Evolutionary conservation across 352 stramenopile genomes (phyloP).

Genomic region (Pythium folliculosum): DNA sequence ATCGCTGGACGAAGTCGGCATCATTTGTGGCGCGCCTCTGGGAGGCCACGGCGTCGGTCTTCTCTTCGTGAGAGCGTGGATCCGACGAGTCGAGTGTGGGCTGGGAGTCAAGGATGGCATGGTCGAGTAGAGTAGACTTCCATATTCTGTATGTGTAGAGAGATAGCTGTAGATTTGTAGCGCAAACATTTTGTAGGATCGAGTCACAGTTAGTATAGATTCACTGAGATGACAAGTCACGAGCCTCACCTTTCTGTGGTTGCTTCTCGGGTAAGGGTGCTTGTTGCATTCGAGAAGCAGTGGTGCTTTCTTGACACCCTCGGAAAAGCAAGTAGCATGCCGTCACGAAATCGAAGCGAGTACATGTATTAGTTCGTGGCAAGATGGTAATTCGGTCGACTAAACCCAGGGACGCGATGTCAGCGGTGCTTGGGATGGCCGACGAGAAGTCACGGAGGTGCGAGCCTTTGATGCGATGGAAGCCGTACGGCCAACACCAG

Average conservation of each 20-base stretch:
- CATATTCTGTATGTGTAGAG: no score
- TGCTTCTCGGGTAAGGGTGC: no score
- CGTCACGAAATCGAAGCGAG: no score
- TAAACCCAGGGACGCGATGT: constrained; percentile 21
- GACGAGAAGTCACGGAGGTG: neutral
- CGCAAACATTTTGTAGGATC: neutral
- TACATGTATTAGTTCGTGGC: neutral
- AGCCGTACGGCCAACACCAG: neutral
- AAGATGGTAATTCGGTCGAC: neutral
- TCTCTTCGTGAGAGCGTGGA: neutral
- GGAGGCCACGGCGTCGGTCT: constrained; percentile 11
- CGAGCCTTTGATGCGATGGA: neutral
- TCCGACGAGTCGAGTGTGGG: no score
- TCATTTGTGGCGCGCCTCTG: constrained; percentile 10
- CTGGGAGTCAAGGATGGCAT: no score
- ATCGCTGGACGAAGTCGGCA: constrained; percentile 22
- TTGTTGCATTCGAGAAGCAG: no score
- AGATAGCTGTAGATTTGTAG: constrained; percentile 5
- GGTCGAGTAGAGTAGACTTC: no score
- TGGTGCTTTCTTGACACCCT: no score
- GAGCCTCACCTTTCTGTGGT: no score
- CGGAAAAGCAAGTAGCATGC: no score
- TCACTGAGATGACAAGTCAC: no score
- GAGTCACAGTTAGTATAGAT: no score
- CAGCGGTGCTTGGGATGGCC: constrained; percentile 11